Evolutionary conservation across 768 basidiomycete genomes (phyloP).

Genomic region (Pleurotus platypus): DNA sequence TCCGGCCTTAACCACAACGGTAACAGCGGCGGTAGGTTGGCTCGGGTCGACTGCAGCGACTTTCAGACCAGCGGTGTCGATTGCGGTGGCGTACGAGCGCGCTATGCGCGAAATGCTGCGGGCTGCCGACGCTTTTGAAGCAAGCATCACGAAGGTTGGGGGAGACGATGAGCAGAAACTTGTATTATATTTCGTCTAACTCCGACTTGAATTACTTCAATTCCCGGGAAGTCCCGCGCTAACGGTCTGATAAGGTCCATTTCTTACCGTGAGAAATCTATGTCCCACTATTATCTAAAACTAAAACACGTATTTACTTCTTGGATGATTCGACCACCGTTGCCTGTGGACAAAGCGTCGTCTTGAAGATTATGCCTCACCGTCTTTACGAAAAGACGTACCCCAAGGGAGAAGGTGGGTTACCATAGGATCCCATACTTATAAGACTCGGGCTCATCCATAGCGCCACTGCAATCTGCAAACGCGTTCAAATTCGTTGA

Average conservation of each 20-base stretch:
- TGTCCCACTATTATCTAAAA: neutral
- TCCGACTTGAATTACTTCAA: conserved; percentile 1
- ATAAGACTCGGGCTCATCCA: too few relatives aligned
- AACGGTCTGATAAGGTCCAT: neutral
- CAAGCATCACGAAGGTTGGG: conserved; percentile 49
- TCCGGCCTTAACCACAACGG: conserved; percentile 90
- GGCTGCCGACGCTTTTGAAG: conserved; percentile 55
- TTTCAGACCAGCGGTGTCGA: conserved; percentile 78
- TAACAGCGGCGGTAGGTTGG: conserved; percentile 82
- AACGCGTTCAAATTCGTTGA: too few relatives aligned
- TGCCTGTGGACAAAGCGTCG: too few relatives aligned
- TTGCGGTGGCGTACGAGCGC: conserved; percentile 80
- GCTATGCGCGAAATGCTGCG: conserved; percentile 54
- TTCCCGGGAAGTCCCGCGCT: conserved; percentile 1
- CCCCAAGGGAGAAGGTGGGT: too few relatives aligned
- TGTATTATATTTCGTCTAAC: conserved; percentile 18
- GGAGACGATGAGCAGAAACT: conserved; percentile 22
- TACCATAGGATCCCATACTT: too few relatives aligned
- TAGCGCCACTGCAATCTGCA: too few relatives aligned
- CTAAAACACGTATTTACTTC: neutral
- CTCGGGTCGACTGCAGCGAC: conserved; percentile 82
- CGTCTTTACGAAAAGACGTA: too few relatives aligned
- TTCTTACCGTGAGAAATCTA: neutral
- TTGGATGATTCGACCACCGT: neutral
- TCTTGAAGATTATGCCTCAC: too few relatives aligned